Conservation (phyloP, 768 basidiomycete genomes). For the Rhodotorula paludigena region DNA sequence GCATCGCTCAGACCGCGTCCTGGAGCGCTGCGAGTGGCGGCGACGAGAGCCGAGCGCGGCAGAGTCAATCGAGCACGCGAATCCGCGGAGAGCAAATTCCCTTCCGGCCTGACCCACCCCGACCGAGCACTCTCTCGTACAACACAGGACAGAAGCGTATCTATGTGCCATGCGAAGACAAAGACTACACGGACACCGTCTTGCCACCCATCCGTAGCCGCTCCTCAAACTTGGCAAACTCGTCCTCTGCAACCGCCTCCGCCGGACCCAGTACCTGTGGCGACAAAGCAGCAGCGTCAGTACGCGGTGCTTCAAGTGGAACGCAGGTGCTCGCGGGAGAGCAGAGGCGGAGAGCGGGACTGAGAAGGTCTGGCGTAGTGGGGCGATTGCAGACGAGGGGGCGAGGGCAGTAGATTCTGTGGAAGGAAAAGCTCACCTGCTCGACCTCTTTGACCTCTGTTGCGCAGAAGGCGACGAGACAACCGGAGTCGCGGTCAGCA, state of each 20-base stretch:
- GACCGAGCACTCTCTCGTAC: no score
- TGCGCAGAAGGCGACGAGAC: slow-evolving; percentile 11
- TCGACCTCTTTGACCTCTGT: slow-evolving; percentile 89
- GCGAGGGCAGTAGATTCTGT: background rate
- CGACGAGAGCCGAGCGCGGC: background rate
- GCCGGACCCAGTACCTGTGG: slow-evolving; percentile 82
- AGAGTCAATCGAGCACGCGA: no score
- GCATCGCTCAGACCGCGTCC: background rate
- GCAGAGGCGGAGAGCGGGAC: no score
- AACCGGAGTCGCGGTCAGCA: no score
- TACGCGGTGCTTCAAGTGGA: no score
- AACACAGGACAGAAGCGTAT: background rate
- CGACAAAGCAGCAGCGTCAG: background rate
- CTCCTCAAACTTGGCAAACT: slow-evolving; percentile 70
- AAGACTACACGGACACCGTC: slow-evolving; percentile 36
- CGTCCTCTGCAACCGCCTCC: slow-evolving; percentile 75
- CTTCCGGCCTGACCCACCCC: no score
- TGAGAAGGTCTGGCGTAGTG: no score
- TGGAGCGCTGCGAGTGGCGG: no score
- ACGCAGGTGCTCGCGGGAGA: no score
- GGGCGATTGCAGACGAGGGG: no score
- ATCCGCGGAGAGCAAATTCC: no score
- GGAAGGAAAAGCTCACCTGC: slow-evolving; percentile 56
- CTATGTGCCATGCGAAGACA: background rate
- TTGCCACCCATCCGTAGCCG: slow-evolving; percentile 38